A percentile compares a stretch with the other conserved stretches of the same genome.
Evolutionary conservation across 2,329 filamentous ascomycete genomes (phyloP).

Genomic region (Neofusicoccum laricinum): DNA sequence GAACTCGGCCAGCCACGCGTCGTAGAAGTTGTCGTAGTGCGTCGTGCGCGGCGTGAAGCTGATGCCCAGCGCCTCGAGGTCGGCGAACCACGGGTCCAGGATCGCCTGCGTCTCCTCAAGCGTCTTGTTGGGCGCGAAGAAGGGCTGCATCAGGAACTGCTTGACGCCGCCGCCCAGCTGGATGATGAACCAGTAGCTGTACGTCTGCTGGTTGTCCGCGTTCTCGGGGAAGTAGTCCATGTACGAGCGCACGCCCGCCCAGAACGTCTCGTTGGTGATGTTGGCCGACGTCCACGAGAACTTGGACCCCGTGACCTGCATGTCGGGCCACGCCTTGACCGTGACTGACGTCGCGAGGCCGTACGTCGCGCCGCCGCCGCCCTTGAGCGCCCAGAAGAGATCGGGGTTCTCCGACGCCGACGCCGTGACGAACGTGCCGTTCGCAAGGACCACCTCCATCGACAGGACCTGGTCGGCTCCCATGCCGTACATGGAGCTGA

Average conservation of each 20-base stretch:
- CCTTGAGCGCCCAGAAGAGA: slow-evolving; percentile 36
- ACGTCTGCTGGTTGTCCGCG: slow-evolving; percentile 26
- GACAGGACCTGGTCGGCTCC: slow-evolving; percentile 32
- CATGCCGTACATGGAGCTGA: slow-evolving; percentile 23
- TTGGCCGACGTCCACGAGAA: slow-evolving; percentile 51
- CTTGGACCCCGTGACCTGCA: slow-evolving; percentile 22
- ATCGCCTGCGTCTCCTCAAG: slow-evolving; percentile 33
- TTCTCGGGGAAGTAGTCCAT: slow-evolving; percentile 28
- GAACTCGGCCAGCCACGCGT: slow-evolving; percentile 41
- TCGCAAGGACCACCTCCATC: slow-evolving; percentile 31
- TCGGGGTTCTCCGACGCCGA: slow-evolving; percentile 29
- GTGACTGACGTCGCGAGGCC: slow-evolving; percentile 33
- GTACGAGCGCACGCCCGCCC: slow-evolving; percentile 30
- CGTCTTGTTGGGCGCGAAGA: slow-evolving; percentile 36
- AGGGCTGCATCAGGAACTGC: slow-evolving; percentile 31
- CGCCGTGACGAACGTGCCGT: slow-evolving; percentile 29
- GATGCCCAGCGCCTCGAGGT: slow-evolving; percentile 36
- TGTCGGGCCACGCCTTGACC: slow-evolving; percentile 26
- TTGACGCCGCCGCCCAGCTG: slow-evolving; percentile 24
- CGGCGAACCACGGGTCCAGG: slow-evolving; percentile 27
- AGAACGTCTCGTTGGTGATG: slow-evolving; percentile 24
- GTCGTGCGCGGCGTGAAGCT: slow-evolving; percentile 39
- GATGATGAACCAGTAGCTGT: slow-evolving; percentile 32
- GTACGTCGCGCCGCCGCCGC: slow-evolving; percentile 34
- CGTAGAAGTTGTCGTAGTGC: slow-evolving; percentile 37